Conservation (phyloP, 139 green algal genomes). For the Haematococcus lacustris region DNA sequence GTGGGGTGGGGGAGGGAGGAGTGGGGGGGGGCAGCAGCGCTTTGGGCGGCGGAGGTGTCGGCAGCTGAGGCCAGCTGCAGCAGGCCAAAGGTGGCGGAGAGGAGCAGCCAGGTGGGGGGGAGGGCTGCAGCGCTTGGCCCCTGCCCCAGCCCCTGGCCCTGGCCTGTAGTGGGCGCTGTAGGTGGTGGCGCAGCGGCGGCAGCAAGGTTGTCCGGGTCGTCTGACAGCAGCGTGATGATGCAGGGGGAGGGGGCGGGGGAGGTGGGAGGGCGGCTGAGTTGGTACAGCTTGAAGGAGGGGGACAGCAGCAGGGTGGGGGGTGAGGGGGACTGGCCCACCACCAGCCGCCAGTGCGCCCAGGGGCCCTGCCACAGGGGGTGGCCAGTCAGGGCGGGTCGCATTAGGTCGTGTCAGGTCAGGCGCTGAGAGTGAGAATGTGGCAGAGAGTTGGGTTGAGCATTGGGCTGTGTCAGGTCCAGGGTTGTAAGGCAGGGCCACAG, state of each 20-base stretch:
- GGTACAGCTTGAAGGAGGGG: too few species aligned
- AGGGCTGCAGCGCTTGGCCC: background rate
- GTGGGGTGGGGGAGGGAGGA: too few species aligned
- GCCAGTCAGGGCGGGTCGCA: background rate
- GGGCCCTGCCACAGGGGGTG: background rate
- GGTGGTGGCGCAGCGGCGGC: background rate
- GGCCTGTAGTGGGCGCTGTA: background rate
- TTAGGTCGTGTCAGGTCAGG: background rate
- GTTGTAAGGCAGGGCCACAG: too few species aligned
- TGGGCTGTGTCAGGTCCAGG: background rate
- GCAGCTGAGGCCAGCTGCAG: background rate
- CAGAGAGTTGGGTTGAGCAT: background rate
- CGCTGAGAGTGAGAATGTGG: background rate
- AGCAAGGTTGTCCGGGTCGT: conserved; percentile 25
- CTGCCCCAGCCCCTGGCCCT: too few species aligned
- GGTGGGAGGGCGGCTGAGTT: too few species aligned
- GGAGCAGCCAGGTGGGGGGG: too few species aligned
- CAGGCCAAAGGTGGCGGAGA: too few species aligned
- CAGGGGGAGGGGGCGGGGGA: too few species aligned
- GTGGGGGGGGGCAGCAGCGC: background rate
- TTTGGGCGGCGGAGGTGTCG: background rate
- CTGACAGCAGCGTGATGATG: conserved; percentile 8
- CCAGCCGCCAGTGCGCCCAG: background rate
- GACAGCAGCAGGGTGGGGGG: too few species aligned
- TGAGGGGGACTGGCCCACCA: background rate